phyloP scores from a whole-genome alignment of 139 green algal genomes.

The Deuterostichococcus epilithicus region DNA sequence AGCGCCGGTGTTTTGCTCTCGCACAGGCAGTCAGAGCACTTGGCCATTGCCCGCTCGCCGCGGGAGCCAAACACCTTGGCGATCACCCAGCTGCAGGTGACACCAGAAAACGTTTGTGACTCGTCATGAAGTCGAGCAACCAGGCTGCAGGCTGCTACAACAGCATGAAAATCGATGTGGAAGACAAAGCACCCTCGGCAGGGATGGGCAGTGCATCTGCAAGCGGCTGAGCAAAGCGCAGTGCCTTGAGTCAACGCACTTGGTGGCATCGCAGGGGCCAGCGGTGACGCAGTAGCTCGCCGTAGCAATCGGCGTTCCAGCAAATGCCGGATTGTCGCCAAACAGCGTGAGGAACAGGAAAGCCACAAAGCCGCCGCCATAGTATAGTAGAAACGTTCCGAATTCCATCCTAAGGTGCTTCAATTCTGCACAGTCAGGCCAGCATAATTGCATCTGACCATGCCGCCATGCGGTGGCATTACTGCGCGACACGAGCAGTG shows the following conservation, averaged over 20 bases:
- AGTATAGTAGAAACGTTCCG: constrained; percentile 6
- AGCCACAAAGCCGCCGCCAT: constrained; percentile 1
- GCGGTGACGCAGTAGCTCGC: constrained; percentile 27
- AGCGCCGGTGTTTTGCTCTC: constrained; percentile 32
- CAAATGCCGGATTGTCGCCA: constrained; percentile 20
- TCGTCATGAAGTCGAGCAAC: background rate
- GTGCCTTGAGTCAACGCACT: too few species aligned
- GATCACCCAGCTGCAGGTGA: constrained; percentile 2
- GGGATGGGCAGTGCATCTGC: background rate
- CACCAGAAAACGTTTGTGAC: background rate
- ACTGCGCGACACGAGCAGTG: too few species aligned
- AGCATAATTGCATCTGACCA: too few species aligned
- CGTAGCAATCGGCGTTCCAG: constrained; percentile 19
- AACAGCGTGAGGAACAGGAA: constrained; percentile 32
- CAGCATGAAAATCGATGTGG: background rate
- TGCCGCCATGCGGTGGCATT: too few species aligned
- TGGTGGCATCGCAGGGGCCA: constrained; percentile 14
- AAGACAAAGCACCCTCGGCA: background rate
- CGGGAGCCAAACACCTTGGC: constrained; percentile 6
- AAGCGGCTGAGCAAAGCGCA: too few species aligned
- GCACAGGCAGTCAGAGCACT: constrained; percentile 17
- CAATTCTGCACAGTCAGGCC: too few species aligned
- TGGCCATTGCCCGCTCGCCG: background rate
- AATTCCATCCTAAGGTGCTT: constrained; percentile 6
- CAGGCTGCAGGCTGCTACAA: background rate